Conservation (phyloP, 2,329 filamentous ascomycete genomes). For the Herpotrichia juniperi region DNA sequence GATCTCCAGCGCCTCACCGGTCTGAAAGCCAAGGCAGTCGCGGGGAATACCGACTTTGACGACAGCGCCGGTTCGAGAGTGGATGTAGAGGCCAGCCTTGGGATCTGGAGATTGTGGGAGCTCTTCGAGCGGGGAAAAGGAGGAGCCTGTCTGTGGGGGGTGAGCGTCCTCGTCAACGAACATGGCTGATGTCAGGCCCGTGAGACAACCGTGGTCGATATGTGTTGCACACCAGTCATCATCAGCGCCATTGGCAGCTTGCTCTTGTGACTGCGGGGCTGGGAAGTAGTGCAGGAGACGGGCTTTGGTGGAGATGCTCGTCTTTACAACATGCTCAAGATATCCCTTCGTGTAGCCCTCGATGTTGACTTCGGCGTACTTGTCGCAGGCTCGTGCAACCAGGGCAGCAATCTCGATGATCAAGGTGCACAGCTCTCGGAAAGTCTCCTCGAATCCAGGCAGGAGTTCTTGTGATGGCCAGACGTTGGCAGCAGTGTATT, state of each 20-base stretch:
- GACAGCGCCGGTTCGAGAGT: slow-evolving; percentile 78
- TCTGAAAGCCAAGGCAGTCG: slow-evolving; percentile 95
- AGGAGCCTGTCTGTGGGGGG: slow-evolving; percentile 37
- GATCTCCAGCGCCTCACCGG: slow-evolving; percentile 85
- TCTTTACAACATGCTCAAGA: slow-evolving; percentile 83
- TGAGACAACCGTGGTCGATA: slow-evolving; percentile 91
- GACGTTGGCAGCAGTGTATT: slow-evolving; percentile 88
- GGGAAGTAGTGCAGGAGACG: slow-evolving; percentile 94
- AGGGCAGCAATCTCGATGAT: slow-evolving; percentile 90
- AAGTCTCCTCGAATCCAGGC: slow-evolving; percentile 74
- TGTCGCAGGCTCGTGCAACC: slow-evolving; percentile 89
- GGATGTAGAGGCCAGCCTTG: slow-evolving; percentile 89
- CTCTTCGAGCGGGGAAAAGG: slow-evolving; percentile 66
- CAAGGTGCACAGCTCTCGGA: slow-evolving; percentile 78
- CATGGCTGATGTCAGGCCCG: slow-evolving; percentile 93
- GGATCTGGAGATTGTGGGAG: slow-evolving; percentile 79
- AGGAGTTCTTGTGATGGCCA: slow-evolving; percentile 77
- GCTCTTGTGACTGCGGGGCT: slow-evolving; percentile 29
- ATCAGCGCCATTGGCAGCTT: slow-evolving; percentile 54
- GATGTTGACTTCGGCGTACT: slow-evolving; percentile 80
- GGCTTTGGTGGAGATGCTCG: slow-evolving; percentile 88
- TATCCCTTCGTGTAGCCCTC: slow-evolving; percentile 77
- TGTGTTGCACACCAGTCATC: slow-evolving; percentile 96
- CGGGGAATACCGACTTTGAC: slow-evolving; percentile 92
- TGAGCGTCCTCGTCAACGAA: slow-evolving; percentile 78